Evolutionary conservation across 495 filamentous ascomycete genomes (phyloP), one percentile per base, ranked within the genome.

Genomic region (Friedmanniomyces simplex): DNA sequence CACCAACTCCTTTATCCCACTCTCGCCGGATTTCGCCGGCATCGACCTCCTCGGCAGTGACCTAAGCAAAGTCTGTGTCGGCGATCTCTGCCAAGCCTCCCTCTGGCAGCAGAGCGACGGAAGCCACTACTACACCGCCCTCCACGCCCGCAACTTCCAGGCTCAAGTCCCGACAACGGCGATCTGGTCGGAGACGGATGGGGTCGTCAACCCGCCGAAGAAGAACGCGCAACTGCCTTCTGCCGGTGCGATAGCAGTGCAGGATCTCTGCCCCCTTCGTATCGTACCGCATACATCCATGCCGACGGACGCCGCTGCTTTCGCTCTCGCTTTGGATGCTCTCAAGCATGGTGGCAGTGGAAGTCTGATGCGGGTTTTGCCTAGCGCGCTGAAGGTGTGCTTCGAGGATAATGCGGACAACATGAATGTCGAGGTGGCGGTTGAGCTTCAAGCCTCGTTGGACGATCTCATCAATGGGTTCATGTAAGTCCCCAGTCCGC

Each of bases 121-220:
- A n/a, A 63, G 66, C 5, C 58, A 69, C 12, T 74, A 73, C 62
- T 64, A 73, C 43, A 52, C 46, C 13, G 67, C 66, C 0, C 58
- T 77, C 16, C 57, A 74, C 14, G 37, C 45, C 14, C 56, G 68
- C 21, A 67, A 63, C 22, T 74, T 76, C 22, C 71, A 74, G 34
- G 72, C 74, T 5, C 75, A 75, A 42, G 72, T 78, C 16, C 74
- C 75, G 16, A 78, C 77, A 0, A 79, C 77, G 2, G 72, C 67
- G 0, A 54, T 78, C 22, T 78, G 73, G 66, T 68, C 67, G 12
- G 26, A 34, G 6, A 62, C 63, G 21, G 74, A 79, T 65, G 64
- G 76, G 42, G 65, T 79, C 56, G 71, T 77, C 13, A 65, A 72
- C 54, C 75, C 74, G 28, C 61, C 66, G 13, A 54, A 66, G 20